Percentiles rank a stretch among this genome's conserved stretches.
phyloP scores from a whole-genome alignment of 2,329 filamentous ascomycete species.

The Ceratocystis harringtonii region DNA sequence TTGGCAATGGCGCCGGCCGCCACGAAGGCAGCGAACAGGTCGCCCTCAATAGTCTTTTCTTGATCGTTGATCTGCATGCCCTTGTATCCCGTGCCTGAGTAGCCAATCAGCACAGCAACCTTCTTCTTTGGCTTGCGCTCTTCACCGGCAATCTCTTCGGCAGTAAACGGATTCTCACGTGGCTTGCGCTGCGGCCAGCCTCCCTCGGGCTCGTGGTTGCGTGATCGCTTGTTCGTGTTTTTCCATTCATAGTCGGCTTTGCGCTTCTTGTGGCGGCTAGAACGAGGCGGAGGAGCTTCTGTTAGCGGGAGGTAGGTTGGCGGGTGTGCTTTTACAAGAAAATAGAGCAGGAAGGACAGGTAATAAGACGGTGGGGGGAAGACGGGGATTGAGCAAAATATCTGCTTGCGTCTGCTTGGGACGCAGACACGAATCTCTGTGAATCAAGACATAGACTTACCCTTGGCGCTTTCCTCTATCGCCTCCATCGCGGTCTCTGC shows the following conservation, averaged over 20 bases:
- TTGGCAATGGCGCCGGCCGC: slow-evolving; percentile 87
- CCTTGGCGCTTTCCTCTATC: slow-evolving; percentile 14
- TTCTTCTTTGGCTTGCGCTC: slow-evolving; percentile 85
- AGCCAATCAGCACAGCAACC: slow-evolving; percentile 88
- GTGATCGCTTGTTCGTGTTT: slow-evolving; percentile 14
- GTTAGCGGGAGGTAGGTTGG: slow-evolving; percentile 16
- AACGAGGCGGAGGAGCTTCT: background rate
- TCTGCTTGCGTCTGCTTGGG: background rate
- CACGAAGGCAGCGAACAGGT: slow-evolving; percentile 85
- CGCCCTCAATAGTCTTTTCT: slow-evolving; percentile 90
- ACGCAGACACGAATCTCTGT: background rate
- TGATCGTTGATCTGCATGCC: slow-evolving; percentile 81
- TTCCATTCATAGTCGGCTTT: slow-evolving; percentile 16
- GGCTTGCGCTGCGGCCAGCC: slow-evolving; percentile 17
- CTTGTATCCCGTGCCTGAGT: slow-evolving; percentile 90
- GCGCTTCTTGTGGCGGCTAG: slow-evolving; percentile 17
- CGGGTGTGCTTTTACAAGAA: background rate
- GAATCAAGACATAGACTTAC: slow-evolving; percentile 6
- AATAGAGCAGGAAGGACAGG: background rate
- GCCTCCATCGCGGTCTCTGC: slow-evolving; percentile 5
- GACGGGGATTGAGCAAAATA: background rate
- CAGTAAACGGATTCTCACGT: slow-evolving; percentile 36
- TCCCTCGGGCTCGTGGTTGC: slow-evolving; percentile 16
- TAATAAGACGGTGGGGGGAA: background rate
- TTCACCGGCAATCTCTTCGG: slow-evolving; percentile 79